Base-by-base conservation (phyloP, 2,329 filamentous ascomycete genomes). In the Arthrobotrys iridis region DNA sequence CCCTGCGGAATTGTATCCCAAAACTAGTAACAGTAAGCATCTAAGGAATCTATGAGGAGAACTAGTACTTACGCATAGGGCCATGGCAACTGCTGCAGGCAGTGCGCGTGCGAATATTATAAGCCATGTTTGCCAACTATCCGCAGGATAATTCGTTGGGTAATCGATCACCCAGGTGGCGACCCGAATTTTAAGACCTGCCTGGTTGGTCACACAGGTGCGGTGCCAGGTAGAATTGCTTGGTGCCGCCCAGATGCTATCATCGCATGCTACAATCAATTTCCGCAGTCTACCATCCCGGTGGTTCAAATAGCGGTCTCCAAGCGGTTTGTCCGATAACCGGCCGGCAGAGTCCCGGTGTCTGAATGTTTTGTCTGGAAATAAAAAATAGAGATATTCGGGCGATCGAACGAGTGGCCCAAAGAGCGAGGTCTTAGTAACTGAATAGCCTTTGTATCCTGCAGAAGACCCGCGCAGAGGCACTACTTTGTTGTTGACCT, bases 91-190 rank as follows among this genome's bases (percentile, higher is more conserved):
- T 11, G 43, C 40, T 2, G 71, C 77, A 8, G 62, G 60, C 0
- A 78, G 18, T 5, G 71, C 60, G 8, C 66, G 43, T 33, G 43
- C 8, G 2, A 76, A 13, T 45, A 66, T 71, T 18, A 64, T 40
- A 8, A 35, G 55, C 60, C 64, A 77, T 30, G 46, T 67, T 4
- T 58, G 20, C 65, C 65, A 76, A 43, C 63, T 68, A 10, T 68
- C 59, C 2, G 77, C 71, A n/a, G n/a, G n/a, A n/a, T n/a, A n/a
- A 48, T 77, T 58, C 18, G 65, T 45, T 35, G 35, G 48, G 57
- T 76, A 76, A 30, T 77, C 71, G 5, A 77, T 62, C 26, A 78
- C 71, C 77, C 77, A 78, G 20, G 71, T 77, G 6, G 76, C 76
- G 18, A 78, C 71, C n/a, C 76, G 65, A 10, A 77, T 55, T 28